Conservation (phyloP, 768 basidiomycete genomes). For the Boletus edulis region DNA sequence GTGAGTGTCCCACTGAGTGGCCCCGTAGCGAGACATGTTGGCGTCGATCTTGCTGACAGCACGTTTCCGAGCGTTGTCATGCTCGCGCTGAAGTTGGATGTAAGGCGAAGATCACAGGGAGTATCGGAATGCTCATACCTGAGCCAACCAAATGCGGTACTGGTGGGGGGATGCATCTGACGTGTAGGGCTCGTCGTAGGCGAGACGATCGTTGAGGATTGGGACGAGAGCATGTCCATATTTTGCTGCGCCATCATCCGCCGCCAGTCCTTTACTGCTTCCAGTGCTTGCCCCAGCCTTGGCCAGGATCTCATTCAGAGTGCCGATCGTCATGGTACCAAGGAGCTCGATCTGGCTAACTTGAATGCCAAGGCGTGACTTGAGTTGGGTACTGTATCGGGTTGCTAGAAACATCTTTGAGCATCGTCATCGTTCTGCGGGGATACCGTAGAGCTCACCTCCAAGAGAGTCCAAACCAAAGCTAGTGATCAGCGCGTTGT, state of each 20-base stretch:
- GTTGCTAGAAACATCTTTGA: conserved; percentile 16
- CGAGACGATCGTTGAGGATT: conserved; percentile 29
- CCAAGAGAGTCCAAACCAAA: conserved; percentile 26
- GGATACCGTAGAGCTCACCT: conserved; percentile 13
- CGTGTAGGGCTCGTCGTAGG: conserved; percentile 32
- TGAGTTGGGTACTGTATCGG: conserved; percentile 30
- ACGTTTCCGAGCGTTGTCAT: conserved; percentile 29
- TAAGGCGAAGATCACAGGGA: neutral
- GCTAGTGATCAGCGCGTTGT: conserved; percentile 29
- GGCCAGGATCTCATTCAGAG: conserved; percentile 25
- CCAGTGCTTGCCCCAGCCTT: conserved; percentile 14
- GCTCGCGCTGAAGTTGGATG: conserved; percentile 18
- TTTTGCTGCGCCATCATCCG: conserved; percentile 26
- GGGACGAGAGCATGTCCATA: conserved; percentile 30
- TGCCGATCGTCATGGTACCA: conserved; percentile 23
- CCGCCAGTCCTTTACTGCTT: neutral
- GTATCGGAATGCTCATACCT: conserved; percentile 14
- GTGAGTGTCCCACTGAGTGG: conserved; percentile 33
- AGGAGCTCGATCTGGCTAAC: conserved; percentile 25
- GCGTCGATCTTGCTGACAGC: conserved; percentile 27
- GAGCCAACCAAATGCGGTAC: conserved; percentile 32
- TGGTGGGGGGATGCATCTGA: conserved; percentile 27
- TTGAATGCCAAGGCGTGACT: conserved; percentile 25
- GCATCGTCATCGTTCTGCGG: neutral
- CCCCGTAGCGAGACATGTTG: conserved; percentile 32